Conservation (phyloP, 2,329 filamentous ascomycete genomes). For the Aspergillus luchuensis region DNA sequence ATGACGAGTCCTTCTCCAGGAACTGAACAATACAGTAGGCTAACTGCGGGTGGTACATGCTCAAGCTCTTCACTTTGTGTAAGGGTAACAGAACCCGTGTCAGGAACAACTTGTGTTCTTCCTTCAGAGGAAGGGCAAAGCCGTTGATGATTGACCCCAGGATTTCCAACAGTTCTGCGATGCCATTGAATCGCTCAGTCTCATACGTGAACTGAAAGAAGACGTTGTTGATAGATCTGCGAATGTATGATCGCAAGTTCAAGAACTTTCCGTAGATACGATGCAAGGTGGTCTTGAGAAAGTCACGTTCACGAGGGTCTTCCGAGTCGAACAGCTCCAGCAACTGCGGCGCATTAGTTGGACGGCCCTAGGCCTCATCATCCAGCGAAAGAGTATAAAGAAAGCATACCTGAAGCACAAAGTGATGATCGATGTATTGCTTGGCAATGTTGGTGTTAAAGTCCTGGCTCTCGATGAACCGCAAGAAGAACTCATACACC, state of each 20-base stretch:
- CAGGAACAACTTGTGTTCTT: constrained; percentile 97
- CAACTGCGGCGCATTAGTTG: constrained; percentile 54
- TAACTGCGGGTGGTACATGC: constrained; percentile 99
- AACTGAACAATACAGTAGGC: constrained; percentile 99
- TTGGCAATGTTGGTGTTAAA: constrained; percentile 99
- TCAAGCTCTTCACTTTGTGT: constrained; percentile 97
- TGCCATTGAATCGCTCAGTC: constrained; percentile 97
- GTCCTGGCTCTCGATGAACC: constrained; percentile 98
- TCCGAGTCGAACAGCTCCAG: constrained; percentile 99
- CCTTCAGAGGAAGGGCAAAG: constrained; percentile 93
- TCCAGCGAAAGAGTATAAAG: neutral
- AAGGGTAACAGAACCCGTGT: constrained; percentile 89
- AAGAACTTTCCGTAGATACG: constrained; percentile 99
- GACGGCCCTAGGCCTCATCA: neutral
- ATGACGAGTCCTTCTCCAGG: constrained; percentile 91
- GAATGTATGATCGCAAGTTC: constrained; percentile 94
- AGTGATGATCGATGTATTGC: constrained; percentile 96
- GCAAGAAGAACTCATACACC: constrained; percentile 98
- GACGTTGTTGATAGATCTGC: constrained; percentile 98
- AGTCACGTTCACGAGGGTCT: constrained; percentile 93
- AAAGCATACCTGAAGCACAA: constrained; percentile 72
- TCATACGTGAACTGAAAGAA: constrained; percentile 99
- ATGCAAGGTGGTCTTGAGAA: constrained; percentile 96
- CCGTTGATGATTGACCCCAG: constrained; percentile 98
- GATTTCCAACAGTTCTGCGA: constrained; percentile 94